Conservation (phyloP, 2,329 filamentous ascomycete genomes). For the Pezicula carpinea region DNA sequence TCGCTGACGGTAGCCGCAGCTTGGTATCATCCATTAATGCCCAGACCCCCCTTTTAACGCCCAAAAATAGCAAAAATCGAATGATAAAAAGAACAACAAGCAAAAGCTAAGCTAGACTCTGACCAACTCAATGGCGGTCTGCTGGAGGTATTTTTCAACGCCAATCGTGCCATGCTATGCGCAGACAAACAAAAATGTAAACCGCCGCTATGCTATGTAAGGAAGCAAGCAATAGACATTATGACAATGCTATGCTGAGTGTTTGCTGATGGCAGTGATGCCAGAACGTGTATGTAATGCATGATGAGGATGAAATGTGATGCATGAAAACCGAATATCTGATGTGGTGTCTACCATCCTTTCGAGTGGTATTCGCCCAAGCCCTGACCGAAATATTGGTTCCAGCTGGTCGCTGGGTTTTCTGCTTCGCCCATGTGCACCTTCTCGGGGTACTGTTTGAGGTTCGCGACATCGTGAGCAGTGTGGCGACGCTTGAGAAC, state of each 20-base stretch:
- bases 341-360: constrained; percentile 60
- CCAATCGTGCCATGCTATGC: background rate
- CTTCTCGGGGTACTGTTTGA: constrained; percentile 74
- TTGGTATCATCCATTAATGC: too few species aligned
- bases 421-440: constrained; percentile 54
- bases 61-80: too few species aligned
- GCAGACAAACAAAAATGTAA: background rate
- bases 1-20: too few species aligned
- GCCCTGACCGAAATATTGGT: constrained; percentile 82
- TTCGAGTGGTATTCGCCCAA: constrained; percentile 76
- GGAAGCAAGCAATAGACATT: constrained; percentile 1
- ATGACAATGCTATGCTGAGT: background rate
- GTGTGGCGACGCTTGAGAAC: constrained; percentile 88
- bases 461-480: constrained; percentile 82
- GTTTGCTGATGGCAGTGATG: constrained; percentile 14
- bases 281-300: constrained; percentile 21
- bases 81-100: too few species aligned
- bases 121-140: too few species aligned
- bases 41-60: too few species aligned
- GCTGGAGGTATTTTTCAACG: constrained; percentile 2
- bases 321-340: background rate
- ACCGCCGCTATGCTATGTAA: constrained; percentile 1
- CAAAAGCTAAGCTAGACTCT: too few species aligned
- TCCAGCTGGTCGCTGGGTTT: constrained; percentile 68
- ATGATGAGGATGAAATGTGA: constrained; percentile 7